A percentile compares a stretch with the other conserved stretches of the same genome.
These are phyloP conservation scores for Filobasidium wieringae DNA, from an alignment of 768 basidiomycete genomes.

Conservation along the genomic window DNA sequence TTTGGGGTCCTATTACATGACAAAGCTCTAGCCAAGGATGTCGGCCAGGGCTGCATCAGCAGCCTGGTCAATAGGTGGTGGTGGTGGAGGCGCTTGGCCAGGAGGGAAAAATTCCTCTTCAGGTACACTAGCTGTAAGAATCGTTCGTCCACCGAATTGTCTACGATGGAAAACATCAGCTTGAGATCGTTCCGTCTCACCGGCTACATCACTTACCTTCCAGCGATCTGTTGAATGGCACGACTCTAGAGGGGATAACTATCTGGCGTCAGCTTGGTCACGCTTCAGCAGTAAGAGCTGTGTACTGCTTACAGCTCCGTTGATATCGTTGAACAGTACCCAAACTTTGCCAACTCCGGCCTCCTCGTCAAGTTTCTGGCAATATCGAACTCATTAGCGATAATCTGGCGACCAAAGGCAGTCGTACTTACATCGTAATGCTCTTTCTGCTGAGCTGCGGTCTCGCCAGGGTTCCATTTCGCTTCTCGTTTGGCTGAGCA, in stretches of 20 bases:
- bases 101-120: conserved; percentile 37
- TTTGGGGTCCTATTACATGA: too few species aligned
- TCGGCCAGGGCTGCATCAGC: conserved; percentile 34
- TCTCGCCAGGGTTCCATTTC: conserved; percentile 23
- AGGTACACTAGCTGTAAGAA: conserved; percentile 33
- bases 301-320: conserved; percentile 39
- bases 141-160: conserved; percentile 40
- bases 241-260: conserved; percentile 59
- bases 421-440: conserved; percentile 21
- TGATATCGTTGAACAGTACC: conserved; percentile 63
- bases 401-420: too few species aligned
- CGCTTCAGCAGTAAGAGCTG: not conserved
- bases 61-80: conserved; percentile 33
- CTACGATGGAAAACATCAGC: not conserved
- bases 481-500: conserved; percentile 44
- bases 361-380: conserved; percentile 50
- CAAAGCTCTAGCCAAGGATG: conserved; percentile 24
- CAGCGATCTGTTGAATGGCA: conserved; percentile 51
- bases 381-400: conserved; percentile 44
- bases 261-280: conserved; percentile 39
- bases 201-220: conserved; percentile 35
- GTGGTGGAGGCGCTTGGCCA: conserved; percentile 32
- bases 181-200: not conserved
- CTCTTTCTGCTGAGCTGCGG: conserved; percentile 49
- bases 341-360: conserved; percentile 92